Conservation (phyloP, 192 early-diverging fungal species). For the Coemansia sp. region DNA sequence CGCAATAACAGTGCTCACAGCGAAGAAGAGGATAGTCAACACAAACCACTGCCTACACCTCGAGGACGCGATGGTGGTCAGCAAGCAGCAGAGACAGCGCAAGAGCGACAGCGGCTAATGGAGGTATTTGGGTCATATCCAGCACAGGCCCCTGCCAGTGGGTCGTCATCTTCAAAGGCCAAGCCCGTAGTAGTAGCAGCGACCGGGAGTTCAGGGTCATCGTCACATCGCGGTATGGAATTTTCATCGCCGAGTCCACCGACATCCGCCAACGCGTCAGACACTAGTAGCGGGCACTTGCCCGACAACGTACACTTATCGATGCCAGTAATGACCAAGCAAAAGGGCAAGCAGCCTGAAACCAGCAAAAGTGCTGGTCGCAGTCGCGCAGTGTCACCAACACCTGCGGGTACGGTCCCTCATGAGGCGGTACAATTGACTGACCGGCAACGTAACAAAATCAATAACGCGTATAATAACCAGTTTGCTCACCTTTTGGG, state of each 20-base stretch:
- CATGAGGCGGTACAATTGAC: constrained; percentile 14
- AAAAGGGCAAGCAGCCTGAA: constrained; percentile 10
- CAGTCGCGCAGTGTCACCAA: constrained; percentile 33
- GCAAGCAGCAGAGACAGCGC: constrained; percentile 16
- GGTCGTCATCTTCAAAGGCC: background rate
- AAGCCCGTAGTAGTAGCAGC: background rate
- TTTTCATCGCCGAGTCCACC: constrained; percentile 53
- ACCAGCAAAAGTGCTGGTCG: constrained; percentile 36
- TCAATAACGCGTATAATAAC: constrained; percentile 41
- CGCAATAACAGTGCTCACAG: background rate
- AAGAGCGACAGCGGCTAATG: constrained; percentile 35
- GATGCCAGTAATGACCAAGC: constrained; percentile 34
- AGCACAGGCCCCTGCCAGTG: background rate
- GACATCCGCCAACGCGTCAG: constrained; percentile 41
- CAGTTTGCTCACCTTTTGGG: constrained; percentile 47
- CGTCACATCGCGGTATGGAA: constrained; percentile 36
- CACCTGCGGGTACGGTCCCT: constrained; percentile 5
- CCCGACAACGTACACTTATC: constrained; percentile 50
- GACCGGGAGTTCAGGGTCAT: constrained; percentile 40
- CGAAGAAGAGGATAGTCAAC: background rate
- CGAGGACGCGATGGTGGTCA: constrained; percentile 6
- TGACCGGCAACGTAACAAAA: constrained; percentile 34
- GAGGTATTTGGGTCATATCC: constrained; percentile 32
- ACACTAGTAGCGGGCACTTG: constrained; percentile 41
- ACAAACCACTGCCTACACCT: constrained; percentile 17